A percentile compares a stretch with the other conserved stretches of the same genome.
These are phyloP conservation scores for Aurantiochytrium sp. DNA, from an alignment of 108 stramenopile genomes.

Conservation along the genomic window DNA sequence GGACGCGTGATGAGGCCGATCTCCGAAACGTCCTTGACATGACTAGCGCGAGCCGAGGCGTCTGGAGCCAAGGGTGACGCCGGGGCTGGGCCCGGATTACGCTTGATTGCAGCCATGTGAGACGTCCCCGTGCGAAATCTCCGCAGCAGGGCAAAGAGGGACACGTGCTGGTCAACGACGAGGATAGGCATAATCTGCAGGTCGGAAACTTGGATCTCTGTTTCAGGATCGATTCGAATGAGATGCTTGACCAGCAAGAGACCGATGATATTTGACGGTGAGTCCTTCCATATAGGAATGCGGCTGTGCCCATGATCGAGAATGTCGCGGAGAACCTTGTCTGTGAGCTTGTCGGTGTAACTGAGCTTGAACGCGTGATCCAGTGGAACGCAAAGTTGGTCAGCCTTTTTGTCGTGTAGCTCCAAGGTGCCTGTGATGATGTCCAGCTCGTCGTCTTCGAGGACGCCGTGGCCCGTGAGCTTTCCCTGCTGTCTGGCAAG, in stretches of 20 bases:
- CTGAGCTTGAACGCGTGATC: conserved; percentile 30
- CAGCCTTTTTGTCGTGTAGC: conserved; percentile 31
- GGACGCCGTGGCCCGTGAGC: conserved; percentile 21
- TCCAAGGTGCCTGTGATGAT: neutral
- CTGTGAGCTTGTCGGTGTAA: neutral
- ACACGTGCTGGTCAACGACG: neutral
- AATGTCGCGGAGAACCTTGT: neutral
- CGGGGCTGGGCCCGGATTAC: neutral
- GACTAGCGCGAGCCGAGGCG: neutral
- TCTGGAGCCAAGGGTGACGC: neutral
- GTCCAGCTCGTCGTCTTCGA: conserved; percentile 23
- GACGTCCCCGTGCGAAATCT: neutral
- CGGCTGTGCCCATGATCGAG: conserved; percentile 17
- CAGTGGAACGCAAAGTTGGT: conserved; percentile 42
- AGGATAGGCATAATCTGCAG: neutral
- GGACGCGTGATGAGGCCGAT: neutral
- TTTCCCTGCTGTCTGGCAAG: conserved; percentile 17
- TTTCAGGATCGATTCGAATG: neutral
- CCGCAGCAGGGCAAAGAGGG: neutral
- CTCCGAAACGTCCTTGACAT: neutral
- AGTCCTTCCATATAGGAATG: neutral
- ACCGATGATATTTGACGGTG: neutral
- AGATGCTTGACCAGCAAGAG: neutral
- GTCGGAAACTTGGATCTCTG: neutral
- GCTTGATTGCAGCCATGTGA: conserved; percentile 54